These are phyloP conservation scores for Thamnidium elegans DNA, from an alignment of 192 early-diverging fungal species.

Conservation along the genomic window DNA sequence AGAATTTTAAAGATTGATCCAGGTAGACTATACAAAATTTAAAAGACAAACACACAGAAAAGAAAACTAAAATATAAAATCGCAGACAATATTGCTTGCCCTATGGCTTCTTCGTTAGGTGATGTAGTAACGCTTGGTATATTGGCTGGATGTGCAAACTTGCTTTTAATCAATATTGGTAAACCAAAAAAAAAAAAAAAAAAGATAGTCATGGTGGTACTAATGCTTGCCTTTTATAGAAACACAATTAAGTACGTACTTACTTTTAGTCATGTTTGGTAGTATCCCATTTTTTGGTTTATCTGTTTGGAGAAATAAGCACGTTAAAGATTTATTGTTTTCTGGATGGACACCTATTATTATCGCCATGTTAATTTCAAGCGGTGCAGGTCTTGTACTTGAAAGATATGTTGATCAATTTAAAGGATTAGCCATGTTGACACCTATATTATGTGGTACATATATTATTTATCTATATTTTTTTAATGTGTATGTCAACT, in stretches of 20 bases:
- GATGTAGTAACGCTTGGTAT: conserved; percentile 70
- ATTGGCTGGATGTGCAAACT: conserved; percentile 51
- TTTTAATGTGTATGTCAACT: neutral
- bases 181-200: conserved; percentile 9
- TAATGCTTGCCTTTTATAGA: conserved; percentile 20
- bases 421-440: conserved; percentile 61
- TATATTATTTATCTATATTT: neutral
- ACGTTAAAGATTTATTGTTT: conserved; percentile 59
- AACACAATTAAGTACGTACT: conserved; percentile 33
- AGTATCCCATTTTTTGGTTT: conserved; percentile 47
- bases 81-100: conserved; percentile 73
- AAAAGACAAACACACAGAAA: neutral
- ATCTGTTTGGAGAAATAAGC: conserved; percentile 57
- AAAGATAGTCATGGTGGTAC: too few relatives aligned
- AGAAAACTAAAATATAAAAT: neutral
- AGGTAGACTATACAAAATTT: conserved; percentile 38
- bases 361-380: conserved; percentile 70
- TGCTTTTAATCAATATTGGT: conserved; percentile 49
- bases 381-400: conserved; percentile 62
- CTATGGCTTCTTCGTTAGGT: conserved; percentile 70
- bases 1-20: conserved; percentile 69
- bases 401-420: conserved; percentile 67
- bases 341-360: conserved; percentile 77
- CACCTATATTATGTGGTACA: conserved; percentile 64
- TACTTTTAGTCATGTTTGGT: conserved; percentile 42